These are phyloP conservation scores for Globisporangium polare DNA, from an alignment of 352 stramenopile genomes.

Conservation along the genomic window DNA sequence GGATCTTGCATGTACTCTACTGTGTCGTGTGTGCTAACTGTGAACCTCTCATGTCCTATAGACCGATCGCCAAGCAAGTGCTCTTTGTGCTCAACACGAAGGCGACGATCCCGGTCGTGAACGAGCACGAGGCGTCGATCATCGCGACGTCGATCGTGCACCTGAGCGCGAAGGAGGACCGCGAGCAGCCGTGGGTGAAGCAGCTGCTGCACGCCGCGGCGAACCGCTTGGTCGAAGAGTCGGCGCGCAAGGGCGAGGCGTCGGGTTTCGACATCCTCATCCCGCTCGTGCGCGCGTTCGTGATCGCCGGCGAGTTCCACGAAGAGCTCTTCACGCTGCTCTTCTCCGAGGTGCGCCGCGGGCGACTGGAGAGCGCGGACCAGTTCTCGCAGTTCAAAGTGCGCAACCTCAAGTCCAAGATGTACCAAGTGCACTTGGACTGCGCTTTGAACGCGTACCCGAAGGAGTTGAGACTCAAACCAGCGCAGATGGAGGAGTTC, in stretches of 20 bases:
- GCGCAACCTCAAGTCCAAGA: slow-evolving; percentile 34
- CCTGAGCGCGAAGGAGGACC: slow-evolving; percentile 45
- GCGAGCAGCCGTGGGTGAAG: slow-evolving; percentile 44
- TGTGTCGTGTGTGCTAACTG: background rate
- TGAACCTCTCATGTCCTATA: too few relatives aligned
- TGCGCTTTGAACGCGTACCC: slow-evolving; percentile 32
- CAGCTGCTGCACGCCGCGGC: slow-evolving; percentile 37
- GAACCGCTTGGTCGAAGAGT: slow-evolving; percentile 30
- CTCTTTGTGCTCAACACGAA: slow-evolving; percentile 30
- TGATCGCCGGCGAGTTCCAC: slow-evolving; percentile 54
- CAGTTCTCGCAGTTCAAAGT: slow-evolving; percentile 29
- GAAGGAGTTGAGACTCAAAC: slow-evolving; percentile 30
- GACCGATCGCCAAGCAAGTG: slow-evolving; percentile 43
- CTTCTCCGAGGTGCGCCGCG: slow-evolving; percentile 43
- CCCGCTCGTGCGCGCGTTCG: slow-evolving; percentile 43
- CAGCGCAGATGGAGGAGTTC: slow-evolving; percentile 29
- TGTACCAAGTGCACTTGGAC: slow-evolving; percentile 70
- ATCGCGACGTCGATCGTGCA: slow-evolving; percentile 43
- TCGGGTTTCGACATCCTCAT: slow-evolving; percentile 29
- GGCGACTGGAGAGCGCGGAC: slow-evolving; percentile 29
- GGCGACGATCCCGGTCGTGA: slow-evolving; percentile 22
- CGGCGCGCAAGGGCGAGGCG: slow-evolving; percentile 17
- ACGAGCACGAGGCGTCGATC: slow-evolving; percentile 42
- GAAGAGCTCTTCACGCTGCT: slow-evolving; percentile 36
- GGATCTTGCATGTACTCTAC: background rate